Evolutionary conservation across 306 rosid species (phyloP), one percentile per base, ranked within the genome.

Genomic region (Citrullus amarus): DNA sequence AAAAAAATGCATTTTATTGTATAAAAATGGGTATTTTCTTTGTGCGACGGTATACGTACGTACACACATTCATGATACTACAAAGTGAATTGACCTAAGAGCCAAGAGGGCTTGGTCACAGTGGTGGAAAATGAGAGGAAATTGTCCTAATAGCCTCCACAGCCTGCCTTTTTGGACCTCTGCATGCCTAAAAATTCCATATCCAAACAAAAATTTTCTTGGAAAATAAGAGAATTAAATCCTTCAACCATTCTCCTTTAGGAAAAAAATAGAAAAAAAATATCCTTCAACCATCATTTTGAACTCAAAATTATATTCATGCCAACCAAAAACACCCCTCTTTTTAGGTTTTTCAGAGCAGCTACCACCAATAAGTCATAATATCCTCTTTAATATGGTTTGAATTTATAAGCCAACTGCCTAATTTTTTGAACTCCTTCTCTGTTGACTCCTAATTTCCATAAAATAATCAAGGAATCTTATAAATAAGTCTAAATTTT

Each of bases 101-200:
- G 11, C n/a, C n/a, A 43, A n/a, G n/a, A 68, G 36, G n/a, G 4
- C 36, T 20, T 43, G 56, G 56, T 43, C 56, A 18, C 14, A 4
- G 12, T 6, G 58, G 58, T 71, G 58, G 39, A 51, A 71, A 71
- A 48, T 25, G 76, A 25, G 41, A 48, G 76, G 76, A 71, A 68
- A 48, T 12, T 71, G 10, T 6, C 58, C 51, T 3, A 18, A 17
- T 14, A 66, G 48, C 48, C 51, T 18, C 76, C 58, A 71, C 76
- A 71, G 76, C 38, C 76, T 48, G 76, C 38, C 76, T 48, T 71
- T 71, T 46, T 71, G 30, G 76, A 71, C 58, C 76, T 48, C 17
- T 39, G 36, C 75, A 69, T 69, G 16, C 32, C 74, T 9, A 43
- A 41, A 44, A 69, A 0, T 69, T 69, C 9, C 73, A 69, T 10